These are phyloP conservation scores for Rosa hybrid DNA, from an alignment of 331 rosid genomes.

Conservation along the genomic window DNA sequence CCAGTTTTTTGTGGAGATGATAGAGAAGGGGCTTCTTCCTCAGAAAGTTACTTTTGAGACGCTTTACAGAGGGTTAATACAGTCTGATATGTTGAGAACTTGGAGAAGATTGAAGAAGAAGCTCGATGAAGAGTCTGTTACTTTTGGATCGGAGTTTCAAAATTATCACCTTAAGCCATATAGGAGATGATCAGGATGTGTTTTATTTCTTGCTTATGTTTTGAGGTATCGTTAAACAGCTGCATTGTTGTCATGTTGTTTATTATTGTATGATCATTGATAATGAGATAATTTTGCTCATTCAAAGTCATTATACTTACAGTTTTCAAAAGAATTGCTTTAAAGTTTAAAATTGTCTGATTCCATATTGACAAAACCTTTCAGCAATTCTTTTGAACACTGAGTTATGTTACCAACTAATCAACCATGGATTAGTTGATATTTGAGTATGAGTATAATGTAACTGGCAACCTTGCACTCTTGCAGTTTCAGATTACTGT, in stretches of 20 bases:
- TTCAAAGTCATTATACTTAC: neutral
- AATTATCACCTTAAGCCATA: slow-evolving; percentile 74
- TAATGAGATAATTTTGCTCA: neutral
- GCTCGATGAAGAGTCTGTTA: slow-evolving; percentile 84
- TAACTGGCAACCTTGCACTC: neutral
- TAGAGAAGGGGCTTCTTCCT: slow-evolving; percentile 87
- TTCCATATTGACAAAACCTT: neutral
- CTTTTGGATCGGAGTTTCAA: slow-evolving; percentile 72
- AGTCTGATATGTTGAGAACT: slow-evolving; percentile 85
- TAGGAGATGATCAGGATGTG: slow-evolving; percentile 47
- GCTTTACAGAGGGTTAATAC: slow-evolving; percentile 80
- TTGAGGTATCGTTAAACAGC: neutral
- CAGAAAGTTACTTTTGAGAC: slow-evolving; percentile 83
- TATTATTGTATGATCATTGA: neutral
- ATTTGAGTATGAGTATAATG: neutral
- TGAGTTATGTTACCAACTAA: neutral
- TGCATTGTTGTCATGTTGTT: neutral
- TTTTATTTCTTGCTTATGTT: neutral
- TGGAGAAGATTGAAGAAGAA: slow-evolving; percentile 91
- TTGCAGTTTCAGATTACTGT: neutral
- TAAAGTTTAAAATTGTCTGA: neutral
- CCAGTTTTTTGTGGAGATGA: slow-evolving; percentile 78
- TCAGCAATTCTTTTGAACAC: neutral
- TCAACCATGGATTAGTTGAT: no score
- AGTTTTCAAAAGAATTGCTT: neutral